phyloP scores from a whole-genome alignment of 345 rosid genomes.

The Geranium brycei region DNA sequence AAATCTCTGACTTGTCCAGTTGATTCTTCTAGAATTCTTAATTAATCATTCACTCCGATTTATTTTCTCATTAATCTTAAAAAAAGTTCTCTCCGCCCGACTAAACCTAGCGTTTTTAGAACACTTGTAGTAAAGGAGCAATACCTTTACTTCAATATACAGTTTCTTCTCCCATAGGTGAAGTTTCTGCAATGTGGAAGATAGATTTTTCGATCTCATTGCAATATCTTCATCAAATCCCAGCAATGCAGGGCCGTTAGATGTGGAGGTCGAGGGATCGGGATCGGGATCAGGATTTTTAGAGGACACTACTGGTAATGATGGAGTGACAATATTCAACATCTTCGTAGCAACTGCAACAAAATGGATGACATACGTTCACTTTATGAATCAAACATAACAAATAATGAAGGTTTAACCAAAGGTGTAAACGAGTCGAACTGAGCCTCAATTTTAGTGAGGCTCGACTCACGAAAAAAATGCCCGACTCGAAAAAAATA shows the following conservation, averaged over 20 bases:
- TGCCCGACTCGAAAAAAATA: too few relatives aligned
- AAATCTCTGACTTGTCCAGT: too few relatives aligned
- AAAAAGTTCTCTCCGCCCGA: too few relatives aligned
- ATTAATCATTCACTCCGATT: too few relatives aligned
- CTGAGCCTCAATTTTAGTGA: too few relatives aligned
- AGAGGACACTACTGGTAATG: slow-evolving; percentile 37
- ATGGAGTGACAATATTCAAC: slow-evolving; percentile 48
- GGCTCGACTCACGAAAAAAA: too few relatives aligned
- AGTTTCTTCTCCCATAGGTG: slow-evolving; percentile 95
- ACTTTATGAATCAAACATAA: slow-evolving; percentile 1
- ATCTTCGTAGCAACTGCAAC: slow-evolving; percentile 44
- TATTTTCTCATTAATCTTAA: too few relatives aligned
- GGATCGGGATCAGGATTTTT: slow-evolving; percentile 41
- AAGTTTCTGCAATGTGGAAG: slow-evolving; percentile 81
- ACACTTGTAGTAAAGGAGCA: too few relatives aligned
- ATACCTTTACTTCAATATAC: slow-evolving; percentile 81
- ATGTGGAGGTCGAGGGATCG: slow-evolving; percentile 25
- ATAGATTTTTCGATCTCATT: slow-evolving; percentile 56
- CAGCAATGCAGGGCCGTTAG: slow-evolving; percentile 25
- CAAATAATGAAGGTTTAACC: background rate
- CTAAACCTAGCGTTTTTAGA: too few relatives aligned
- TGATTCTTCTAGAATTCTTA: background rate
- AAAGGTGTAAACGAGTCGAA: too few relatives aligned
- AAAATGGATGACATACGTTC: slow-evolving; percentile 5
- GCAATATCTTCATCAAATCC: slow-evolving; percentile 64